phyloP scores from a whole-genome alignment of 139 green algal genomes.

The Spirogloea muscicola region DNA sequence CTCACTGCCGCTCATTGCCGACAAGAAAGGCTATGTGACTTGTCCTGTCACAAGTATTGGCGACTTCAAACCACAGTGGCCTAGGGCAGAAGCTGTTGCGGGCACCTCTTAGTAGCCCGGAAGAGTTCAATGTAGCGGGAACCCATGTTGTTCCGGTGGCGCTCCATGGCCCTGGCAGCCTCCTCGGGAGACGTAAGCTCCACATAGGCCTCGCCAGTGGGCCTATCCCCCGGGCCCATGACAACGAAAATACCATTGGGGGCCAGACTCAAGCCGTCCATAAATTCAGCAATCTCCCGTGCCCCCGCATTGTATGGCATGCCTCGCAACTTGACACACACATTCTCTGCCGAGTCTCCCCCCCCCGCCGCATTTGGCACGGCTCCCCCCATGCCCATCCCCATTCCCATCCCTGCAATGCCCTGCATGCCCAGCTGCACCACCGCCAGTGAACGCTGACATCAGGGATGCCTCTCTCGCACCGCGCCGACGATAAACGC shows the following conservation, averaged over 20 bases:
- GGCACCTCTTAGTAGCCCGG: constrained; percentile 34
- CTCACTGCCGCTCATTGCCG: too few species aligned
- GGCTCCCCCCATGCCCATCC: background rate
- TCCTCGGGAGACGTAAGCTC: constrained; percentile 50
- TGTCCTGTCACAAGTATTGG: too few species aligned
- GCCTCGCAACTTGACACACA: constrained; percentile 48
- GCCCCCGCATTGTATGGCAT: constrained; percentile 48
- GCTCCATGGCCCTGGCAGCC: constrained; percentile 48
- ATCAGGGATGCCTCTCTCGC: too few species aligned
- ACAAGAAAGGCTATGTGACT: too few species aligned
- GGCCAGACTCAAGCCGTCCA: constrained; percentile 48
- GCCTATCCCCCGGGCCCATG: constrained; percentile 20
- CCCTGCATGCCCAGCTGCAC: too few species aligned
- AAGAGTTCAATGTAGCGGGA: constrained; percentile 44
- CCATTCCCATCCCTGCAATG: too few species aligned
- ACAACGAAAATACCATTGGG: constrained; percentile 47
- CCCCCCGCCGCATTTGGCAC: background rate
- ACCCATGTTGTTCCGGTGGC: constrained; percentile 37
- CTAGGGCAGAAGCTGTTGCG: too few species aligned
- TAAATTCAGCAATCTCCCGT: constrained; percentile 49
- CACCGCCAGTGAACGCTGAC: too few species aligned
- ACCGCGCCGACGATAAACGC: too few species aligned
- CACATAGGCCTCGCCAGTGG: constrained; percentile 55
- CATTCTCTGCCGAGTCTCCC: constrained; percentile 26
- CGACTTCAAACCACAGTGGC: background rate